phyloP scores from a whole-genome alignment of 176 grass and related monocot species.

The Triticum turgidum region DNA sequence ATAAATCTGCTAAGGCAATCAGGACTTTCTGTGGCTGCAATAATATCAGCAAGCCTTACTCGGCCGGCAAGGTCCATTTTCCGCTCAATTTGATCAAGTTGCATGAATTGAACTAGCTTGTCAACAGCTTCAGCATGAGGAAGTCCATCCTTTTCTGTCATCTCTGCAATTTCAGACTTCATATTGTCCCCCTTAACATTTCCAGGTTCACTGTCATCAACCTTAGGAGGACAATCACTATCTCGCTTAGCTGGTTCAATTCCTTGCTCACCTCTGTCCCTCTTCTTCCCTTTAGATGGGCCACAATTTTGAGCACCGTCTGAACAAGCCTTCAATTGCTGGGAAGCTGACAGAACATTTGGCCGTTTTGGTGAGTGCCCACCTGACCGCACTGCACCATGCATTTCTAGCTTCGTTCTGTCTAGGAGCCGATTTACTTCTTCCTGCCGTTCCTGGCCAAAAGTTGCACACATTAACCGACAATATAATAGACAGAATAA shows the following conservation, averaged over 20 bases:
- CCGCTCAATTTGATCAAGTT: conserved; percentile 66
- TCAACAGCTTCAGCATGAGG: conserved; percentile 68
- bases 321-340: conserved; percentile 58
- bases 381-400: conserved; percentile 79
- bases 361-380: conserved; percentile 68
- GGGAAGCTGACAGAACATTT: conserved; percentile 54
- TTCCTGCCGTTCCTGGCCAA: conserved; percentile 79
- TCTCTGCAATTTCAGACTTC: conserved; percentile 61
- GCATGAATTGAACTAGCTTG: conserved; percentile 74
- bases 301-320: conserved; percentile 66
- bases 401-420: conserved; percentile 85
- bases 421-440: conserved; percentile 74
- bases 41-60: conserved; percentile 70
- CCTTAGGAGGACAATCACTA: conserved; percentile 55
- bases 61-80: conserved; percentile 68
- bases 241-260: conserved; percentile 56
- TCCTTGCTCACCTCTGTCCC: conserved; percentile 67
- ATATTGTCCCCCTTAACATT: conserved; percentile 53
- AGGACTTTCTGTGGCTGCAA: conserved; percentile 63
- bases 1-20: conserved; percentile 78
- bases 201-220: conserved; percentile 46
- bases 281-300: conserved; percentile 80
- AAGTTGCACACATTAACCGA: conserved; percentile 34
- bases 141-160: conserved; percentile 76
- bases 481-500: conserved; percentile 15